Evolutionary conservation across 2,329 filamentous ascomycete species (phyloP), one percentile per base, ranked within the genome.

Genomic region (Phyllosticta citrichinensis): DNA sequence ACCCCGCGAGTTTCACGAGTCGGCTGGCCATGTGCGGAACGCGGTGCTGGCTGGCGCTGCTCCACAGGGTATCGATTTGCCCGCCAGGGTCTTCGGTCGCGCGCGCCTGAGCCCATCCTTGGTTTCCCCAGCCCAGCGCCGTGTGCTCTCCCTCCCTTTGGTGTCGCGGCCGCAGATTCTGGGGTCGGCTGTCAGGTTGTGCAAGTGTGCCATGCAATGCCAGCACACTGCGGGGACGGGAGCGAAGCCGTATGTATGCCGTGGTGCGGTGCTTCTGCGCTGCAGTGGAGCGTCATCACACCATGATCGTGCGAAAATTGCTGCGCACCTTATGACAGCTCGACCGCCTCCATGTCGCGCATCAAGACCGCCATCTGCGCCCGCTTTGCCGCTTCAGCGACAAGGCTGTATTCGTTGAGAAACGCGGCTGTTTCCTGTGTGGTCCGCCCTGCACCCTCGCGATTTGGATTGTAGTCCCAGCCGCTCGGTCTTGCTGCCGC

Each of bases 361-460:
- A 92, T 88, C 72, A 97, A 79, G 69, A 91, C 86, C 52, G 90
- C 90, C 80, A 97, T 89, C 75, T 97, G 91, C 10, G 93, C 93
- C 52, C 92, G 82, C 76, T 96, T 96, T 52, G 91, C 93, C 1
- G 93, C 93, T 78, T 97, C 93, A 40, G 92, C 92, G 52, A 97
- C 83, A 30, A 97, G 83, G 62, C 83, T 93, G 69, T 93, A 89
- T 74, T 96, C 87, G 68, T 87, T 85, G 63, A 96, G 81, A 70
- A 91, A 91, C 3, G 80, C 80, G 10, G 80, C 78, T 1, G 82
- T 83, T 68, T 78, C 77, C 50, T 74, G 73, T 56, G 71, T 69
- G 2, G 71, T 74, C 22, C 66, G 63, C 35, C 72, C 73, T 19
- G 73, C 69, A 9, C 67, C 69, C 5, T 69, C 62, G 25, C 73